Evolutionary conservation across 768 basidiomycete species (phyloP).

Genomic region (Russula sp.): DNA sequence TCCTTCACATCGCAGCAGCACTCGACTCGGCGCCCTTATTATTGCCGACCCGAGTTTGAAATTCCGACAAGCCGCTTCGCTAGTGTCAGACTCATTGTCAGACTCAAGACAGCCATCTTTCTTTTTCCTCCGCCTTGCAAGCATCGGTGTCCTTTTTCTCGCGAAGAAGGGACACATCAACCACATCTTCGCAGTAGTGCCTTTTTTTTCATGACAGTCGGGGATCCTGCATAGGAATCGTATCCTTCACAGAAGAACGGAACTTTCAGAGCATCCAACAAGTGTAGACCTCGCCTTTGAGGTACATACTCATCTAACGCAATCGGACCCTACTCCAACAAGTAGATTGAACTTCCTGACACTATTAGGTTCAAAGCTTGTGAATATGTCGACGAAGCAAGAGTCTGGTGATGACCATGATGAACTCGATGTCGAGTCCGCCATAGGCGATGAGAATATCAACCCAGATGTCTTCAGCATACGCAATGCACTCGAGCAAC

Average conservation of each 20-base stretch:
- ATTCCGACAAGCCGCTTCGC: background rate
- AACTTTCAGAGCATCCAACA: background rate
- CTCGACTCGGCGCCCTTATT: background rate
- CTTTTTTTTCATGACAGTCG: no score
- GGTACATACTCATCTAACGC: background rate
- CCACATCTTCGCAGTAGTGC: no score
- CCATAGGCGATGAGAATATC: constrained; percentile 17
- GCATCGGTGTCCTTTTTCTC: no score
- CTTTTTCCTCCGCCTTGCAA: no score
- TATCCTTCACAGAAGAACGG: background rate
- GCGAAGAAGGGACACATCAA: no score
- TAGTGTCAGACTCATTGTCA: no score
- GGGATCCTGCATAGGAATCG: background rate
- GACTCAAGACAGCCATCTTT: no score
- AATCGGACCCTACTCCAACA: background rate
- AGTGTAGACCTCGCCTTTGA: background rate
- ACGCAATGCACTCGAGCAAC: constrained; percentile 22
- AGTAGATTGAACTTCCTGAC: background rate
- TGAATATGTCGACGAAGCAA: constrained; percentile 3
- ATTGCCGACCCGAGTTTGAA: no score
- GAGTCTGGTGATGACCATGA: constrained; percentile 10
- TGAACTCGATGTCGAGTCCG: constrained; percentile 18
- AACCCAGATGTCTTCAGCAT: constrained; percentile 22
- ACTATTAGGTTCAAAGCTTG: background rate
- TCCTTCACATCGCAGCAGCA: no score